Evolutionary conservation across 169 alveolate species (phyloP).

Genomic region (Perkinsus olseni): DNA sequence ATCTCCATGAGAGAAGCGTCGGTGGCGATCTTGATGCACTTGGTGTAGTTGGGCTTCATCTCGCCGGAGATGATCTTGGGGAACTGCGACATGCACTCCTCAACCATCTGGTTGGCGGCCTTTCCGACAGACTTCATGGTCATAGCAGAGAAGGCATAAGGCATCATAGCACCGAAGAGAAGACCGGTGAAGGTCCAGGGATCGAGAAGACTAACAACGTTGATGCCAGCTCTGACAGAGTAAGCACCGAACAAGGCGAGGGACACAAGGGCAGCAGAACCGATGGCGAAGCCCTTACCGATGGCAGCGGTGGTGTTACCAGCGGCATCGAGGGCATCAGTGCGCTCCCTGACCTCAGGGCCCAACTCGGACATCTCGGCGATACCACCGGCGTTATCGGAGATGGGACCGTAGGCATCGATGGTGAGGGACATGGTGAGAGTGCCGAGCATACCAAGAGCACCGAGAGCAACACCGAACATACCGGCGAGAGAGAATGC

Average conservation of each 20-base stretch:
- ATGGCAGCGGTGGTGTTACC: constrained; percentile 69
- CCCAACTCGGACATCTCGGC: constrained; percentile 61
- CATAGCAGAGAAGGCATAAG: constrained; percentile 59
- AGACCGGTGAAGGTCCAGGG: constrained; percentile 29
- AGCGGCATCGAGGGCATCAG: constrained; percentile 66
- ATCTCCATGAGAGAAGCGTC: constrained; percentile 54
- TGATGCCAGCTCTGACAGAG: constrained; percentile 42
- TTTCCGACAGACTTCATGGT: constrained; percentile 69
- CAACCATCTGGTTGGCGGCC: constrained; percentile 63
- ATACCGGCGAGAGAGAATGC: constrained; percentile 47
- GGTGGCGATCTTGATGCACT: constrained; percentile 59
- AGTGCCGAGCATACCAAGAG: constrained; percentile 68
- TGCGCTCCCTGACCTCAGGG: constrained; percentile 52
- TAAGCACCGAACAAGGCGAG: constrained; percentile 64
- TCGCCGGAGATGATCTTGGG: constrained; percentile 45
- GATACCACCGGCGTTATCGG: constrained; percentile 73
- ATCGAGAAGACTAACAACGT: constrained; percentile 17
- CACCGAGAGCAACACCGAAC: constrained; percentile 64
- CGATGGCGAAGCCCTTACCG: constrained; percentile 69
- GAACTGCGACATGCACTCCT: constrained; percentile 58
- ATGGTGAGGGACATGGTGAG: constrained; percentile 52
- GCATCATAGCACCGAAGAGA: constrained; percentile 66
- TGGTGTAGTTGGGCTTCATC: constrained; percentile 57
- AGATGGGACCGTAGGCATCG: constrained; percentile 69
- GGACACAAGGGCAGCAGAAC: constrained; percentile 62